Conservation (phyloP, 768 basidiomycete genomes). For the Sporobolomyces pararoseus region DNA sequence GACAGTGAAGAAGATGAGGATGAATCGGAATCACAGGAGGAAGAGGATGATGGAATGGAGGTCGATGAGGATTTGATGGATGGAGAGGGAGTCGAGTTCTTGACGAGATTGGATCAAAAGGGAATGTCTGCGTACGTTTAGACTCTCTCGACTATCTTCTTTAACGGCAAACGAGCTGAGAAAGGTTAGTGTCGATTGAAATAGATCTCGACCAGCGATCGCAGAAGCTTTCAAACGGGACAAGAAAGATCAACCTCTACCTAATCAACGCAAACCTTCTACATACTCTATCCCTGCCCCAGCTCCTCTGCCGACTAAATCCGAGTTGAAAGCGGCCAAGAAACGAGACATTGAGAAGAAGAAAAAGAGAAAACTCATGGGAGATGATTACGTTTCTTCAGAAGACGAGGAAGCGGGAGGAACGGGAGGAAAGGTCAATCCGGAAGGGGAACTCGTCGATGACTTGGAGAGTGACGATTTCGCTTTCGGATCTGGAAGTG, state of each 20-base stretch:
- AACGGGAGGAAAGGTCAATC: slow-evolving; percentile 51
- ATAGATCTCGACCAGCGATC: slow-evolving; percentile 36
- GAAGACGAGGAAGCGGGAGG: slow-evolving; percentile 57
- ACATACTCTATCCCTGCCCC: slow-evolving; percentile 27
- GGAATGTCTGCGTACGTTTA: slow-evolving; percentile 70
- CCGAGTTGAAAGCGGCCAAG: slow-evolving; percentile 35
- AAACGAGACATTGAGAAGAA: slow-evolving; percentile 30
- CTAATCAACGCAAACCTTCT: slow-evolving; percentile 4
- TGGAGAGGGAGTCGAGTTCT: slow-evolving; percentile 56
- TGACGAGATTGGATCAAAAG: slow-evolving; percentile 67
- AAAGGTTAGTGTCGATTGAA: too few species aligned
- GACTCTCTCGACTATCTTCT: not conserved
- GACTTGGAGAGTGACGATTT: slow-evolving; percentile 62
- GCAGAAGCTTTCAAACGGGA: slow-evolving; percentile 25
- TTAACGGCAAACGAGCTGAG: not conserved
- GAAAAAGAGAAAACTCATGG: slow-evolving; percentile 22
- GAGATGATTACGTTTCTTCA: slow-evolving; percentile 67
- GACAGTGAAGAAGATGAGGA: not conserved
- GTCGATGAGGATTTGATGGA: slow-evolving; percentile 63
- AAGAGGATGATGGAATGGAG: slow-evolving; percentile 67
- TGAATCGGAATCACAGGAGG: not conserved
- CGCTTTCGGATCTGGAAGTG: slow-evolving; percentile 56
- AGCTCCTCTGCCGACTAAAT: slow-evolving; percentile 30
- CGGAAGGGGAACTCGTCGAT: slow-evolving; percentile 62
- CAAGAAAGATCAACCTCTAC: slow-evolving; percentile 32